phyloP scores from a whole-genome alignment of 306 rosid species.

The Prunus mongolica region DNA sequence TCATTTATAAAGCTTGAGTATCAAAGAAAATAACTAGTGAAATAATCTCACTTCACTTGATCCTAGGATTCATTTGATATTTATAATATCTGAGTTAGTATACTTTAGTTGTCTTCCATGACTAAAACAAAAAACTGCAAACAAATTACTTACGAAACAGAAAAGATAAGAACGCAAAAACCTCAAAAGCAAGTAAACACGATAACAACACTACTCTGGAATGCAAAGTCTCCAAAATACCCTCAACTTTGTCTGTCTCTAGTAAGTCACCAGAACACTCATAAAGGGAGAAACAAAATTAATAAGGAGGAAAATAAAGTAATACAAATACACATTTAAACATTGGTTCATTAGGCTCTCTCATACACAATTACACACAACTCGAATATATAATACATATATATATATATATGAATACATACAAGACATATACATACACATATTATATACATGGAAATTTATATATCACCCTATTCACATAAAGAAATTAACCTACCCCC shows the following conservation, averaged over 20 bases:
- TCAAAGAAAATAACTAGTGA: neutral
- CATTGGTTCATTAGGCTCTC: neutral
- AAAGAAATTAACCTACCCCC: constrained; percentile 46
- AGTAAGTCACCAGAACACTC: neutral
- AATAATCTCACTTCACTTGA: neutral
- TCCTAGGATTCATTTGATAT: neutral
- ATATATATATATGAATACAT: neutral
- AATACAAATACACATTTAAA: neutral
- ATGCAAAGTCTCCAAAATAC: neutral
- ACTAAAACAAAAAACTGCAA: neutral
- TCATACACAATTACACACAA: neutral
- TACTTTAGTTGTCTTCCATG: neutral
- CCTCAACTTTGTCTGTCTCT: neutral
- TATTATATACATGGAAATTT: neutral
- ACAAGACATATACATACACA: neutral
- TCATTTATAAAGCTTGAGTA: neutral
- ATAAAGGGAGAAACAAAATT: neutral
- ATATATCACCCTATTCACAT: neutral
- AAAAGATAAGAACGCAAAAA: neutral
- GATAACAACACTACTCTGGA: neutral
- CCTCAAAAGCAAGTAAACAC: neutral
- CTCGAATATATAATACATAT: neutral
- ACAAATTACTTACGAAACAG: neutral
- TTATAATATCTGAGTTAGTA: neutral
- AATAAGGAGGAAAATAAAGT: neutral